Base-by-base conservation (phyloP, 23 red algal species). In the Gracilaria gracilis region DNA sequence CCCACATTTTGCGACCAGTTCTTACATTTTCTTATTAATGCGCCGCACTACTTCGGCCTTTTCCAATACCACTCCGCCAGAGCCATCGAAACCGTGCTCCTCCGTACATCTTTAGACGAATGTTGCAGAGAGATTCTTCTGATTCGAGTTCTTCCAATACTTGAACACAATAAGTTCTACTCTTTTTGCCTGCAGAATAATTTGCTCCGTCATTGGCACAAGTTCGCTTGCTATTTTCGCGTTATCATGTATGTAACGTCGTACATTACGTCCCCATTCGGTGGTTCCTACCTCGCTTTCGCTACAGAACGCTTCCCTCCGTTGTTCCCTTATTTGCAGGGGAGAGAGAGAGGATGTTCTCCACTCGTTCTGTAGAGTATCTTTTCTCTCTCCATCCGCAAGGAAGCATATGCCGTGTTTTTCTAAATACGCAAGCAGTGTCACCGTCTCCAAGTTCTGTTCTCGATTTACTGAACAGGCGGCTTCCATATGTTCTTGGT, bases 131-230 rank as follows among this genome's bases (percentile, higher is more conserved):
- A 75, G 42, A 75, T 75, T 28, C 20, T 75, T 28, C 4, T 75
- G 11, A 4, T 49, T 12, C 6, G 70, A 8, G 6, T 75, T 75
- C 23, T 36, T 4, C 70, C 70, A 75, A 49, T 34, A 75, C 8
- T 75, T n/a, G 15, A 49, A 75, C 23, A 49, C 11, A 75, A 75
- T 75, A 13, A 53, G 39, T 11, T 16, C 53, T 40, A 79, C 74
- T 79, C 74, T 51, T 14, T n/a, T 51, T 7, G 40, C 40, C 39
- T 79, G 74, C 5, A 40, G 35, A 16, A 24, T 9, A 32, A 20
- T n/a, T 4, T 79, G 36, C 15, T 79, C 74, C 9, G 39, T 37
- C 4, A 40, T 37, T 14, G 74, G 74, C 1, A 79, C 11, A 33
- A 79, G 74, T 24, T 53, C 74, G 6, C 8, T 24, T 51, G n/a